Evolutionary conservation across 345 rosid species (phyloP).

Genomic region (Microthlaspi erraticum): DNA sequence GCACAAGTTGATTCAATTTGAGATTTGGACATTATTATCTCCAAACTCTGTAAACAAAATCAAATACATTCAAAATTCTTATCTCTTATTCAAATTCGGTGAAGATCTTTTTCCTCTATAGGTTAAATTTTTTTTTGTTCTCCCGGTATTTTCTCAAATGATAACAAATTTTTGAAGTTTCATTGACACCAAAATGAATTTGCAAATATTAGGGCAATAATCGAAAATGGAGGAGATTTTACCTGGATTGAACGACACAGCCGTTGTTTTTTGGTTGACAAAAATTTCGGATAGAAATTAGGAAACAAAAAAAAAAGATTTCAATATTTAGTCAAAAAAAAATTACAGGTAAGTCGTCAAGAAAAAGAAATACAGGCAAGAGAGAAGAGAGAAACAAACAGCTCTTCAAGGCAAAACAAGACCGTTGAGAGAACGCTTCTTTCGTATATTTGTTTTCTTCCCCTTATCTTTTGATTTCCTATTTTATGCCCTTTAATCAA

Average conservation of each 20-base stretch:
- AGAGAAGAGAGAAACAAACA: constrained; percentile 3
- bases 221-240: constrained; percentile 23
- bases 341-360: constrained; percentile 18
- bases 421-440: constrained; percentile 27
- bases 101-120: constrained; percentile 1
- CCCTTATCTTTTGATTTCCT: not conserved
- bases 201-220: not conserved
- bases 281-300: constrained; percentile 5
- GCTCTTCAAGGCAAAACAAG: not conserved
- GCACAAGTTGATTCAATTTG: constrained; percentile 67
- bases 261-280: constrained; percentile 11
- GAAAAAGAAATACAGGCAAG: not conserved
- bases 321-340: constrained; percentile 14
- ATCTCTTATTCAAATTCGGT: constrained; percentile 1
- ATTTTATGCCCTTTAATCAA: not conserved
- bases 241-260: constrained; percentile 30
- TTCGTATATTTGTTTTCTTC: constrained; percentile 18
- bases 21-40: constrained; percentile 53
- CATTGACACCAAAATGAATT: constrained; percentile 1
- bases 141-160: not conserved
- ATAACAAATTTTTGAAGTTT: constrained; percentile 5
- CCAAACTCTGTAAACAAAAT: constrained; percentile 33
- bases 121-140: not conserved
- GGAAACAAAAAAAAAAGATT: constrained; percentile 4
- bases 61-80: constrained; percentile 10